Evolutionary conservation across 371 early-diverging fungal genomes (phyloP), one percentile per base, ranked within the genome.

Genomic region (Mortierella sp.): DNA sequence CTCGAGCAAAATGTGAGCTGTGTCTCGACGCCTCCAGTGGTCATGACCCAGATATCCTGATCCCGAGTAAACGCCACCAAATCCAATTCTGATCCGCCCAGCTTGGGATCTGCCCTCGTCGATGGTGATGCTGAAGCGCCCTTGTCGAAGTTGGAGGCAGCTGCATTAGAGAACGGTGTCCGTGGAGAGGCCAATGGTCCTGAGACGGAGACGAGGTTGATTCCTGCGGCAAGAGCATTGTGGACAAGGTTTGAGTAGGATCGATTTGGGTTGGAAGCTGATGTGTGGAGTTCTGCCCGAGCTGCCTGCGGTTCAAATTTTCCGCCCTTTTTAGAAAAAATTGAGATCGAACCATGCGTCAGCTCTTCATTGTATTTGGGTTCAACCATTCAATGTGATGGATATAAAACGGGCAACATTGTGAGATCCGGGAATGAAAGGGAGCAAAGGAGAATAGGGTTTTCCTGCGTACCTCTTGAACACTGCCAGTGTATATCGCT

Each of bases 41-140:
- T 89, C 26, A 87, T 80, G 0, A 92, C 89, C 92, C 93, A 94
- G 31, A 94, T 85, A 81, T 94, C 92, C 45, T 91, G 83, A 63
- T 92, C 74, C 9, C 91, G 86, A 3, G 93, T 87, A 79, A 92
- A 94, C 1, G 93, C 87, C 22, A 93, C 84, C 9, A 90, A 82
- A 65, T 91, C 79, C 39, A 79, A 70, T 44, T 86, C 67, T 16
- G 75, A 53, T 10, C 92, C 92, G 24, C 93, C 93, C 14, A 94
- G 74, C 73, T 93, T 91, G 2, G 93, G 90, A 75, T 94, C 94
- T 6, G 74, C 47, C 61, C 89, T 85, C 16, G 74, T 64, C 7
- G 70, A 74, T 67, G 73, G 31, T n/a, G 71, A 69, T 45, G 61
- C 70, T 24, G 68, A 31, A 61, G 61, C 39, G 52, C 71, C 69